phyloP scores from a whole-genome alignment of 331 rosid genomes.

The Cydonia oblonga region DNA sequence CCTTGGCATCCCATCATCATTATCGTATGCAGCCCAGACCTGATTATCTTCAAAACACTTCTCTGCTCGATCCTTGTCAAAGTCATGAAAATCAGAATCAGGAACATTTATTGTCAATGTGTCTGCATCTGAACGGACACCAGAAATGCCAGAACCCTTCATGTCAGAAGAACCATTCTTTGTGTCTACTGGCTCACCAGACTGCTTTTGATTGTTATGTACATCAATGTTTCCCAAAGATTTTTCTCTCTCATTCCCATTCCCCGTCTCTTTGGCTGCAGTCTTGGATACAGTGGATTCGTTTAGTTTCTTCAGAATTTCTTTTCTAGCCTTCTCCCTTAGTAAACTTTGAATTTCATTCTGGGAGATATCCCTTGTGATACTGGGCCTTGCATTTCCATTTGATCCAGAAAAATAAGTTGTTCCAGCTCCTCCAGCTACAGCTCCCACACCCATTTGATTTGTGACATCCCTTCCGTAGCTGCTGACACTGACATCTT shows the following conservation, averaged over 20 bases:
- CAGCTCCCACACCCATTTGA: slow-evolving; percentile 13
- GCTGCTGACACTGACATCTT: slow-evolving; percentile 11
- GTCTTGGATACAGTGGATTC: slow-evolving; percentile 4
- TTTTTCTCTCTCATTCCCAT: slow-evolving; percentile 2
- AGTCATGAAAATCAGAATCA: slow-evolving; percentile 31
- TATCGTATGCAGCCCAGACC: slow-evolving; percentile 35
- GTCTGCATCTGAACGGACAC: slow-evolving; percentile 2
- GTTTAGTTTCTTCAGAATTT: slow-evolving; percentile 14
- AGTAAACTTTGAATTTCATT: slow-evolving; percentile 15
- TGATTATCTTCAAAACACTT: slow-evolving; percentile 25
- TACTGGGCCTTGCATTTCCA: slow-evolving; percentile 12
- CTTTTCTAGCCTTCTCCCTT: slow-evolving; percentile 24
- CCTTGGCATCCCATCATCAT: slow-evolving; percentile 37
- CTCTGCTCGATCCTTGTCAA: slow-evolving; percentile 31
- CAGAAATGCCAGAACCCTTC: slow-evolving; percentile 4
- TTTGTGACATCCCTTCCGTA: not conserved
- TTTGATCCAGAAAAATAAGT: not conserved
- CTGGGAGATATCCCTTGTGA: slow-evolving; percentile 10
- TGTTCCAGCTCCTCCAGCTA: slow-evolving; percentile 9
- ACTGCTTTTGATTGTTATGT: not conserved
- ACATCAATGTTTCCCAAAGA: slow-evolving; percentile 8
- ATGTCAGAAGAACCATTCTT: slow-evolving; percentile 1
- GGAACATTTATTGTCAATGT: slow-evolving; percentile 25
- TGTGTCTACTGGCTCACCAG: not conserved
- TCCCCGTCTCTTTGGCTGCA: not conserved